A percentile compares a stretch with the other conserved stretches of the same genome.
These are phyloP conservation scores for Pestalotiopsis sp. DNA, from an alignment of 2,329 filamentous ascomycete species.

Conservation along the genomic window DNA sequence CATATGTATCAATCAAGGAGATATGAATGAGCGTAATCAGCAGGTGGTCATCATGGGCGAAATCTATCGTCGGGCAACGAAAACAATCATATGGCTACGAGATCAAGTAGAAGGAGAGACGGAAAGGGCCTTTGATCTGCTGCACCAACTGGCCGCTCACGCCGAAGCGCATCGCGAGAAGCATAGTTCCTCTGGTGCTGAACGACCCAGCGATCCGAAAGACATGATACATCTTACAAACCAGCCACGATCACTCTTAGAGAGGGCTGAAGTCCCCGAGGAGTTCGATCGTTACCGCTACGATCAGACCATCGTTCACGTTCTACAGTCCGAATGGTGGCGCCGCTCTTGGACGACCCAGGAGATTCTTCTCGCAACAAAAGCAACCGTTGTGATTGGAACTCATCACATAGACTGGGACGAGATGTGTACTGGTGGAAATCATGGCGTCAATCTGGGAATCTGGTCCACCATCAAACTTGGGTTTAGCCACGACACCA, in stretches of 20 bases:
- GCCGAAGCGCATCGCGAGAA: not conserved
- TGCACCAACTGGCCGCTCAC: not conserved
- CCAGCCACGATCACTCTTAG: not conserved
- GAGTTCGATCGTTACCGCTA: not conserved
- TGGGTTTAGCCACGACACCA: not conserved
- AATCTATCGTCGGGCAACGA: not conserved
- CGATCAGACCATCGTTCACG: constrained; percentile 5
- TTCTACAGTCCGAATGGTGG: constrained; percentile 13
- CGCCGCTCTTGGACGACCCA: constrained; percentile 18
- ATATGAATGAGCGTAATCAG: not conserved
- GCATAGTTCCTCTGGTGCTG: not conserved
- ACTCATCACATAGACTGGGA: constrained; percentile 13
- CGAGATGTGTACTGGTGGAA: constrained; percentile 11
- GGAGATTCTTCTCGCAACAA: constrained; percentile 15
- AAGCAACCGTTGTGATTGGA: constrained; percentile 14
- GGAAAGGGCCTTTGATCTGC: not conserved
- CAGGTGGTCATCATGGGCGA: not conserved
- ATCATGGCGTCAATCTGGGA: constrained; percentile 12
- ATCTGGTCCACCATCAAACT: constrained; percentile 11
- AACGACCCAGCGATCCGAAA: not conserved
- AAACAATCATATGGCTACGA: not conserved
- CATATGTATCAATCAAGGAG: not conserved
- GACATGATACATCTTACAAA: not conserved
- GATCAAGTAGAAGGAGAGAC: not conserved
- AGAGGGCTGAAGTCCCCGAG: not conserved